Conservation (phyloP, 495 filamentous ascomycete species). For the Neurospora sp. region DNA sequence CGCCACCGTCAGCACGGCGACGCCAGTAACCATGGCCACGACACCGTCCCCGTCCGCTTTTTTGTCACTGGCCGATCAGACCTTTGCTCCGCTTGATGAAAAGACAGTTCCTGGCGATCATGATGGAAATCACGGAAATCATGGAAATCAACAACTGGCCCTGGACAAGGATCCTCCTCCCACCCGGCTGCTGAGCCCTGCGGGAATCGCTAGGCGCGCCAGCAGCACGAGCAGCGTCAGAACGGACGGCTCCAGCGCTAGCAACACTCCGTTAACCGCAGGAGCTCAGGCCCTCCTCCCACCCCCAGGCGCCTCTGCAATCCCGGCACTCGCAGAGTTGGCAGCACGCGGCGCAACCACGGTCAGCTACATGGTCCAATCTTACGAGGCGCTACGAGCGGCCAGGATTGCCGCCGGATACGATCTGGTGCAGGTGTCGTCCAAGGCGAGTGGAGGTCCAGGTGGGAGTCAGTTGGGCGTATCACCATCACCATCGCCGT, state of each 20-base stretch:
- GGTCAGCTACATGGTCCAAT: conserved; percentile 24
- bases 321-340: neutral
- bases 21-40: neutral
- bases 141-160: neutral
- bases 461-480: conserved; percentile 10
- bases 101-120: neutral
- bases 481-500: conserved; percentile 12
- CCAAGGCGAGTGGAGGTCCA: neutral
- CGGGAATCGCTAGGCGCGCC: neutral
- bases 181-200: neutral
- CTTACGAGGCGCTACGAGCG: conserved; percentile 20
- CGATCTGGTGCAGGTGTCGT: conserved; percentile 12
- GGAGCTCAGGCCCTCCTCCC: neutral
- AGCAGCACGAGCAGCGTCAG: neutral
- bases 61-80: neutral
- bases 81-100: neutral
- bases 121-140: neutral
- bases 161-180: neutral
- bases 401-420: conserved; percentile 13
- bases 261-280: neutral
- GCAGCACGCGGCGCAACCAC: conserved; percentile 11
- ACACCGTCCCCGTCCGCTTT: neutral
- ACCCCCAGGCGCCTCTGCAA: neutral
- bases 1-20: neutral
- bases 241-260: neutral